Conservation (phyloP, 1,284 basidiomycete genomes). For the Rhodotorula sp. region DNA sequence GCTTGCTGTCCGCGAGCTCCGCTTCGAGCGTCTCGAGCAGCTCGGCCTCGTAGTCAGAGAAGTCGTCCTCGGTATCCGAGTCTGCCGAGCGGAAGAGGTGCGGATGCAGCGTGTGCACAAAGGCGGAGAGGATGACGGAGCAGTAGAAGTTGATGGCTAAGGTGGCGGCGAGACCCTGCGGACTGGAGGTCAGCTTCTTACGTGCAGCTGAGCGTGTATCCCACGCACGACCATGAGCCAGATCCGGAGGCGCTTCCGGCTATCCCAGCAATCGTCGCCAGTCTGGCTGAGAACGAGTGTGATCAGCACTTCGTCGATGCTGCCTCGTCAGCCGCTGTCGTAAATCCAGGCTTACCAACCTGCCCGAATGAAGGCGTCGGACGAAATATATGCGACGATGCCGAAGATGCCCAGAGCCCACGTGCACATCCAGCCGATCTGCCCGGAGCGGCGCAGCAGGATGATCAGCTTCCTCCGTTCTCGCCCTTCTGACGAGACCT, state of each 20-base stretch:
- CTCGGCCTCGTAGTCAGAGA: slow-evolving; percentile 16
- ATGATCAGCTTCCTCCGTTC: no score
- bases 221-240: slow-evolving; percentile 11
- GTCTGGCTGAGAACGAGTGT: slow-evolving; percentile 2
- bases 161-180: slow-evolving; percentile 21
- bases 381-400: not conserved
- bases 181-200: not conserved
- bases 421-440: slow-evolving; percentile 18
- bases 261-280: slow-evolving; percentile 1
- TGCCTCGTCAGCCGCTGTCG: no score
- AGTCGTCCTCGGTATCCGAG: slow-evolving; percentile 30
- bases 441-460: not conserved
- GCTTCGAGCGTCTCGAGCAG: not conserved
- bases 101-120: slow-evolving; percentile 29
- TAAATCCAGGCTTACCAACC: not conserved
- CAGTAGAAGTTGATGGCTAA: slow-evolving; percentile 27
- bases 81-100: slow-evolving; percentile 24
- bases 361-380: slow-evolving; percentile 12
- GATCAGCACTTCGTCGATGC: not conserved
- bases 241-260: slow-evolving; percentile 6
- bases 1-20: not conserved
- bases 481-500: no score
- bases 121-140: slow-evolving; percentile 24
- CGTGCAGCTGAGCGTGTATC: not conserved
- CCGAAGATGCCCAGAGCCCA: slow-evolving; percentile 27